phyloP scores from a whole-genome alignment of 306 rosid species.

The Gastrolobium villosum region DNA sequence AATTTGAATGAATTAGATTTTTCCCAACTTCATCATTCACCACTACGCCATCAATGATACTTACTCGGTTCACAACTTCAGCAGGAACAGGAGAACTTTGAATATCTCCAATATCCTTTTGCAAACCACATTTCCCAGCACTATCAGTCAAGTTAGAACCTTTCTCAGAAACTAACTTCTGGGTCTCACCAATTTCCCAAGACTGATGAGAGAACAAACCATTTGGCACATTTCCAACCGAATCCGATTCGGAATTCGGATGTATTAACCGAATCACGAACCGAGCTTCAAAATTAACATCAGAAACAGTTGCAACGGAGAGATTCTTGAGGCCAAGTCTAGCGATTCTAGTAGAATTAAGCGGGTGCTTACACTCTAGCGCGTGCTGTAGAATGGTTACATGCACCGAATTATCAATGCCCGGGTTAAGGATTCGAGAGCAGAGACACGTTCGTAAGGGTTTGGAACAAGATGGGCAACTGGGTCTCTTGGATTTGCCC shows the following conservation, averaged over 20 bases:
- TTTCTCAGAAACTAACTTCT: constrained; percentile 38
- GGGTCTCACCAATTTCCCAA: constrained; percentile 42
- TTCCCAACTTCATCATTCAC: constrained; percentile 42
- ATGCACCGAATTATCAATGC: constrained; percentile 66
- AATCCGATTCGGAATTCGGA: constrained; percentile 35
- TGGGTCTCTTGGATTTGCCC: constrained; percentile 65
- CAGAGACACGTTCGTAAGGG: constrained; percentile 84
- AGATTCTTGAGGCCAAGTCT: constrained; percentile 76
- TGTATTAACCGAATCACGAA: constrained; percentile 56
- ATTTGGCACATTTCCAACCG: constrained; percentile 16
- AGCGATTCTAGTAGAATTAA: constrained; percentile 88
- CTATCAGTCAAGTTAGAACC: constrained; percentile 33
- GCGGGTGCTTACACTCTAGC: constrained; percentile 79
- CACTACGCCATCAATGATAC: constrained; percentile 4
- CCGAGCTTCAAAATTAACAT: constrained; percentile 68
- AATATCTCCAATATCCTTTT: constrained; percentile 4
- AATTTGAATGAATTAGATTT: constrained; percentile 16
- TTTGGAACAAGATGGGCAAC: constrained; percentile 81
- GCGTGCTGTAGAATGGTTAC: constrained; percentile 85
- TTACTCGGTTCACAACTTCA: constrained; percentile 13
- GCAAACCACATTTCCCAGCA: constrained; percentile 35
- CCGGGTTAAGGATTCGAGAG: constrained; percentile 60
- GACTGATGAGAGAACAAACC: constrained; percentile 33
- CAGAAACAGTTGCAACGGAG: constrained; percentile 68
- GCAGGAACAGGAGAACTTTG: not conserved